A percentile compares a stretch with the other conserved stretches of the same genome.
Evolutionary conservation across 768 basidiomycete species (phyloP).

Genomic region (Fomitopsis pulvina): DNA sequence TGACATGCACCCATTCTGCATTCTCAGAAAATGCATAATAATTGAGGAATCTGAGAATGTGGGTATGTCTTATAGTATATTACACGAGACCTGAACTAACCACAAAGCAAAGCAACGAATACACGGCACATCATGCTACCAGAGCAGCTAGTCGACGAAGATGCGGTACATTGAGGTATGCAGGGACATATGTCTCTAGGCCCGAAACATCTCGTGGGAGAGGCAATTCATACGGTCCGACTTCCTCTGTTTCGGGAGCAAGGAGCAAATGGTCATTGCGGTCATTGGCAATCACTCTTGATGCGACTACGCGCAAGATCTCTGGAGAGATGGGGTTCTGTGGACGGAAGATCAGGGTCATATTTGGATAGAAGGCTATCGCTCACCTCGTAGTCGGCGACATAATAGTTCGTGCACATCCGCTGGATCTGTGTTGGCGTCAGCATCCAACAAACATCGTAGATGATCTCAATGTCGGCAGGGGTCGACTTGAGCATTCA

Average conservation of each 20-base stretch:
- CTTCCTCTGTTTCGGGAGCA: conserved; percentile 95
- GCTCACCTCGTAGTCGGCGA: conserved; percentile 94
- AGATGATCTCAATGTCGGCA: conserved; percentile 97
- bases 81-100: background rate
- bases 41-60: background rate
- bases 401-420: conserved; percentile 98
- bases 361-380: background rate
- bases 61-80: background rate
- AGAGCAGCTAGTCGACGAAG: conserved; percentile 82
- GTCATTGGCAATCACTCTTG: conserved; percentile 92
- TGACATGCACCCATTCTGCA: too few species aligned
- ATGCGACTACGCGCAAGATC: conserved; percentile 93
- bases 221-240: conserved; percentile 91
- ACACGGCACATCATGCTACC: conserved; percentile 49
- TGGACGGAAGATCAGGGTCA: conserved; percentile 6
- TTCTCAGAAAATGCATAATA: background rate
- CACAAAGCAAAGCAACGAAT: conserved; percentile 11
- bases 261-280: conserved; percentile 95
- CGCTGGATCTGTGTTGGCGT: conserved; percentile 99
- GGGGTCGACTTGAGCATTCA: conserved; percentile 69
- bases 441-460: conserved; percentile 99
- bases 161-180: conserved; percentile 86
- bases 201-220: conserved; percentile 92
- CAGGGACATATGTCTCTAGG: conserved; percentile 92
- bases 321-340: conserved; percentile 98